A percentile compares a stretch with the other conserved stretches of the same genome.
These are phyloP conservation scores for Penicillium sp. DNA, from an alignment of 2,329 filamentous ascomycete genomes.

Conservation along the genomic window DNA sequence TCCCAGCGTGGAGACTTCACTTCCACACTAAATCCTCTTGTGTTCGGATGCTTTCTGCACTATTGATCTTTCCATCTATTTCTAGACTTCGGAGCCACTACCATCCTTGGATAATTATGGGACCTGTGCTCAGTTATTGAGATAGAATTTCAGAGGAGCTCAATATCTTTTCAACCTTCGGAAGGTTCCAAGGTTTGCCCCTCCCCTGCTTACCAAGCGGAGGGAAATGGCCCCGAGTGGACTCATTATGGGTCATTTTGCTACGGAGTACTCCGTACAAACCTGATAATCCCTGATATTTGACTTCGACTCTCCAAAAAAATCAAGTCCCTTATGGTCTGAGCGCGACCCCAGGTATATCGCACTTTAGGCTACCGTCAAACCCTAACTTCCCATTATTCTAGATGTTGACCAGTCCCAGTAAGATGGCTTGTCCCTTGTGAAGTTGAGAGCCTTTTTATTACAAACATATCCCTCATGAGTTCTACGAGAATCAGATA, in stretches of 20 bases:
- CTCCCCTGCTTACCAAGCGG: not conserved
- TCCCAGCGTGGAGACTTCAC: not conserved
- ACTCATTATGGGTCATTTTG: not conserved
- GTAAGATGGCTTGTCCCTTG: not conserved
- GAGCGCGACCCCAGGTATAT: not conserved
- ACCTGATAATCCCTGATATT: no score
- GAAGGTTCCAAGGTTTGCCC: not conserved
- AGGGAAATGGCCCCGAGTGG: not conserved
- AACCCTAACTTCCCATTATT: not conserved
- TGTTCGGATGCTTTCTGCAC: not conserved
- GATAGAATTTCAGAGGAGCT: not conserved
- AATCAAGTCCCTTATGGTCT: not conserved
- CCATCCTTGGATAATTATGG: not conserved
- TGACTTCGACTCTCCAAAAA: not conserved
- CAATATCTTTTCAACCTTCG: not conserved
- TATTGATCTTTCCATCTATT: slow-evolving; percentile 6
- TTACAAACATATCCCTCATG: no score
- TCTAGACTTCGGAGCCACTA: not conserved
- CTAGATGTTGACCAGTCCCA: not conserved
- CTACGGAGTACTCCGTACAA: not conserved
- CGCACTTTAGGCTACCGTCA: not conserved
- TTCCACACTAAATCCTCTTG: not conserved
- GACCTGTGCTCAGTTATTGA: not conserved
- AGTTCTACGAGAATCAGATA: not conserved
- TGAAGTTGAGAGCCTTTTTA: not conserved